phyloP scores from a whole-genome alignment of 2,329 filamentous ascomycete genomes.

The Fusarium sp. region DNA sequence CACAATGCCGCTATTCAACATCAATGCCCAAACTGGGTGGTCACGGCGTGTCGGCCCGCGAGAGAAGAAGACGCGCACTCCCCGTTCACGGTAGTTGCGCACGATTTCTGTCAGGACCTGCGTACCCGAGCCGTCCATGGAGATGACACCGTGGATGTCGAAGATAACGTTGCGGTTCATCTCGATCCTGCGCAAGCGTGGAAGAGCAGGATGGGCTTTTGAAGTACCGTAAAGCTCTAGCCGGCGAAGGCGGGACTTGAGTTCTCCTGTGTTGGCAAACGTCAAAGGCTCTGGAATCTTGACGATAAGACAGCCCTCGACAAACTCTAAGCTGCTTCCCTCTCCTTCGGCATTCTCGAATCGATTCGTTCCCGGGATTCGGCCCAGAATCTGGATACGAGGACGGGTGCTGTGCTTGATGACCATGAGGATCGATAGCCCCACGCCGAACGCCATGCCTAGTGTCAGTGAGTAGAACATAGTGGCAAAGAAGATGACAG shows the following conservation, averaged over 20 bases:
- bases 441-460: conserved; percentile 94
- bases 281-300: conserved; percentile 98
- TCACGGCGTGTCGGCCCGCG: conserved; percentile 64
- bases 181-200: conserved; percentile 81
- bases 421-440: conserved; percentile 89
- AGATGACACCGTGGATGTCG: conserved; percentile 97
- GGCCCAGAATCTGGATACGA: conserved; percentile 95
- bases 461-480: conserved; percentile 96
- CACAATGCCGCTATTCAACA: conserved; percentile 87
- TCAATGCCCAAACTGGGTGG: conserved; percentile 77
- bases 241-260: conserved; percentile 86
- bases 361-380: conserved; percentile 84
- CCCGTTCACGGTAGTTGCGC: conserved; percentile 80
- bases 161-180: conserved; percentile 95
- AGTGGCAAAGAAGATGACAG: conserved; percentile 90
- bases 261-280: conserved; percentile 95
- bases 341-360: conserved; percentile 90
- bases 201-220: conserved; percentile 88
- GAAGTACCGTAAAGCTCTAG: conserved; percentile 93
- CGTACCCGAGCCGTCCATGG: conserved; percentile 91
- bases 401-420: conserved; percentile 93
- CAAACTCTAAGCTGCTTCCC: conserved; percentile 83
- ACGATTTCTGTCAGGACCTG: conserved; percentile 96
- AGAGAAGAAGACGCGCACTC: conserved; percentile 84
- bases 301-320: conserved; percentile 94